Evolutionary conservation across 2,329 filamentous ascomycete genomes (phyloP).

Genomic region (Gnomoniopsis sp.): DNA sequence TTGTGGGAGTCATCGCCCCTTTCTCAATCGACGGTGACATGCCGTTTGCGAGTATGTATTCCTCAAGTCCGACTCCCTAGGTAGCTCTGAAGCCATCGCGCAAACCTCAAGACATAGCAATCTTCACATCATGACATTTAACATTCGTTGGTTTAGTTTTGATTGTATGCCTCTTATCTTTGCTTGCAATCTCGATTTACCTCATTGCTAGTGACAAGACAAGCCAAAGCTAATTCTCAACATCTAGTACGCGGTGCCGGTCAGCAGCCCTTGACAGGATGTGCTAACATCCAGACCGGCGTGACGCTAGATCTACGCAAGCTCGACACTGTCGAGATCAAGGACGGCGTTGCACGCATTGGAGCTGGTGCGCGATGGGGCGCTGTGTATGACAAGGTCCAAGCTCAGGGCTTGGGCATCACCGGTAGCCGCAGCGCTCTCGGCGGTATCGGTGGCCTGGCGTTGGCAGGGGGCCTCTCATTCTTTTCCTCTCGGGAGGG

Average conservation of each 20-base stretch:
- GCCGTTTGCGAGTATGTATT: too few relatives aligned
- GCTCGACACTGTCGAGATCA: slow-evolving; percentile 28
- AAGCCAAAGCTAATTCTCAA: too few relatives aligned
- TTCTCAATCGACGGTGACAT: too few relatives aligned
- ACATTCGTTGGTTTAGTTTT: too few relatives aligned
- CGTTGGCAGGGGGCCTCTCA: slow-evolving; percentile 40
- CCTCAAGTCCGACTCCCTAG: too few relatives aligned
- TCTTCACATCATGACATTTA: too few relatives aligned
- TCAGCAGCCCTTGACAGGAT: slow-evolving; percentile 34
- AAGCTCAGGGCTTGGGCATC: slow-evolving; percentile 27
- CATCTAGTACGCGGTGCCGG: slow-evolving; percentile 33
- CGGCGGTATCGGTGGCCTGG: slow-evolving; percentile 35
- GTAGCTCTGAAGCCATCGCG: too few relatives aligned
- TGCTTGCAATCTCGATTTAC: too few relatives aligned
- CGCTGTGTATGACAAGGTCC: slow-evolving; percentile 32
- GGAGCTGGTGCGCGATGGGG: slow-evolving; percentile 34
- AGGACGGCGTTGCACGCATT: slow-evolving; percentile 26
- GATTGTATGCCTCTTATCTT: too few relatives aligned
- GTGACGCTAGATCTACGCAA: slow-evolving; percentile 30
- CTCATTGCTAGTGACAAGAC: too few relatives aligned
- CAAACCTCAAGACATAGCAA: too few relatives aligned
- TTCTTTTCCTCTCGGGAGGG: slow-evolving; percentile 37
- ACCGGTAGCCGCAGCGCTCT: slow-evolving; percentile 31
- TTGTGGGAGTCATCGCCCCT: too few relatives aligned
- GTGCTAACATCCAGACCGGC: slow-evolving; percentile 32